These are phyloP conservation scores for Trifolium subterraneum DNA, from an alignment of 306 rosid species.

Conservation along the genomic window DNA sequence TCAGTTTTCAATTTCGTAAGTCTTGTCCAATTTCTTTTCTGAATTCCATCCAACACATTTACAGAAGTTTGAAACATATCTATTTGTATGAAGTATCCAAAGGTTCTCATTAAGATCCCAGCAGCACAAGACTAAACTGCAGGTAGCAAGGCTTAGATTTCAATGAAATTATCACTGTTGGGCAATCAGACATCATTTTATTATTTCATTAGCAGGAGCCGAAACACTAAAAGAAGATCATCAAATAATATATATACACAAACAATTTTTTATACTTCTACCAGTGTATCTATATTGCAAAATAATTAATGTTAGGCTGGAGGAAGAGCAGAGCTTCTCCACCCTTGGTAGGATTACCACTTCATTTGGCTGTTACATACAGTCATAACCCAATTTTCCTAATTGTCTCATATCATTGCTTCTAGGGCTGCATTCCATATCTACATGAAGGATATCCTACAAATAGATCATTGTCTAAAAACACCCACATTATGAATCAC, in stretches of 20 bases:
- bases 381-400: slow-evolving; percentile 40
- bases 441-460: slow-evolving; percentile 40
- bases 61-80: too few species aligned
- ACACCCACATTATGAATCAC: slow-evolving; percentile 41
- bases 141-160: slow-evolving; percentile 30
- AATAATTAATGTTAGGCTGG: slow-evolving; percentile 40
- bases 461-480: slow-evolving; percentile 37
- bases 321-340: slow-evolving; percentile 42
- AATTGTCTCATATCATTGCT: slow-evolving; percentile 41
- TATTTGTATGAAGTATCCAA: too few species aligned
- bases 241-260: slow-evolving; percentile 48
- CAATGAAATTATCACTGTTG: slow-evolving; percentile 15
- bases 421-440: slow-evolving; percentile 51
- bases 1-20: too few species aligned
- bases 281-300: slow-evolving; percentile 35
- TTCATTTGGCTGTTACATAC: slow-evolving; percentile 38
- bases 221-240: slow-evolving; percentile 42
- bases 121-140: too few species aligned
- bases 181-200: slow-evolving; percentile 27
- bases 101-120: too few species aligned
- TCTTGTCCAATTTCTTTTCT: too few species aligned
- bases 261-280: slow-evolving; percentile 39
- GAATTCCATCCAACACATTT: too few species aligned
- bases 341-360: slow-evolving; percentile 33
- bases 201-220: slow-evolving; percentile 33